Conservation (phyloP, 108 stramenopile species). For the Asterionellopsis glacialis region DNA sequence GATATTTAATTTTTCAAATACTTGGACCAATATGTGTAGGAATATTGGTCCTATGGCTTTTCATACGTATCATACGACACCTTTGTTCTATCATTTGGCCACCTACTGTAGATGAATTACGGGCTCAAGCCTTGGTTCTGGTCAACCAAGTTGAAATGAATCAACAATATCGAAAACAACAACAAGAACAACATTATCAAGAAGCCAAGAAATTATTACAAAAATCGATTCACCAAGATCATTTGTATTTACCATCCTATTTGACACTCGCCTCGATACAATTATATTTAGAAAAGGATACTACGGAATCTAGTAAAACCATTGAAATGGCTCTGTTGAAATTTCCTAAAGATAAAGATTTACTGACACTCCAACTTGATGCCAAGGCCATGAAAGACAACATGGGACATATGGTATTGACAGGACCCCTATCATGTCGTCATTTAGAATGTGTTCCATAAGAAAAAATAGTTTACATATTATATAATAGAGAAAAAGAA, state of each 20-base stretch:
- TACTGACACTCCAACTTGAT: not conserved
- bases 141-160: too few relatives aligned
- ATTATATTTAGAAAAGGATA: not conserved
- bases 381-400: conserved; percentile 3
- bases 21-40: too few relatives aligned
- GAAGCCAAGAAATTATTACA: conserved; percentile 1
- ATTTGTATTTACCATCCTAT: not conserved
- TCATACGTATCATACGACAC: too few relatives aligned
- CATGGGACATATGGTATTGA: conserved; percentile 4
- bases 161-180: too few relatives aligned
- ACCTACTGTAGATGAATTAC: too few relatives aligned
- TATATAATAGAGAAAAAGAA: too few relatives aligned
- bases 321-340: not conserved
- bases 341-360: conserved; percentile 1
- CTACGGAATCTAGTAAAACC: not conserved
- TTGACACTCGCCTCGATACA: conserved; percentile 4
- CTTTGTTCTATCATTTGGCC: too few relatives aligned
- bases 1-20: too few relatives aligned
- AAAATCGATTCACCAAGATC: not conserved
- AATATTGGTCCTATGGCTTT: too few relatives aligned
- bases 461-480: too few relatives aligned
- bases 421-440: not conserved
- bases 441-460: too few relatives aligned
- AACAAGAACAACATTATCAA: not conserved
- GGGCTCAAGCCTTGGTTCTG: too few relatives aligned